Evolutionary conservation across 2,329 filamentous ascomycete genomes (phyloP).

Genomic region (Leptographium flavum): DNA sequence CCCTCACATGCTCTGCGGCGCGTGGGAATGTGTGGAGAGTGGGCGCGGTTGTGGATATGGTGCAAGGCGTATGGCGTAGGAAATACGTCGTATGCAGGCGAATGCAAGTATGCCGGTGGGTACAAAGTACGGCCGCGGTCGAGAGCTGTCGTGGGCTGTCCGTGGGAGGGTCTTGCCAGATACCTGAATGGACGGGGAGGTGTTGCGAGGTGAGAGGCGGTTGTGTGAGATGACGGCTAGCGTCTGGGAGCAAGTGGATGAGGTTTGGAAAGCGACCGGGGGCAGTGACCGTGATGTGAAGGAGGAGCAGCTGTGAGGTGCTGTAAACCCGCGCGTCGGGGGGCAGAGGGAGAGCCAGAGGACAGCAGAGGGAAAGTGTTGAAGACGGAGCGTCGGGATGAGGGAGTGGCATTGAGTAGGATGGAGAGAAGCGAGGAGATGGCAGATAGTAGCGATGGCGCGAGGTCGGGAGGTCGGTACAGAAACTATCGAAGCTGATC

Average conservation of each 20-base stretch:
- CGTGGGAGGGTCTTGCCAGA: no score
- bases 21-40: not conserved
- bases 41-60: not conserved
- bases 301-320: no score
- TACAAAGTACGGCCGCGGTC: not conserved
- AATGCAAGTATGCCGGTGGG: no score
- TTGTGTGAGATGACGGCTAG: not conserved
- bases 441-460: not conserved
- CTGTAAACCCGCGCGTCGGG: no score
- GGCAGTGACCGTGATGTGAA: no score
- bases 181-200: not conserved
- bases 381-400: not conserved
- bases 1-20: not conserved
- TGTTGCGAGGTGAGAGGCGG: not conserved
- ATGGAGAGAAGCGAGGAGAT: not conserved
- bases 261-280: constrained; percentile 2
- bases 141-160: not conserved
- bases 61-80: not conserved
- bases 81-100: not conserved
- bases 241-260: not conserved
- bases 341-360: not conserved
- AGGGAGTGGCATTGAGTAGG: not conserved
- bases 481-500: not conserved
- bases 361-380: not conserved
- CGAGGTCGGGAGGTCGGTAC: not conserved